Conservation (phyloP, 2,329 filamentous ascomycete species). For the Lasiodiplodia sp. region DNA sequence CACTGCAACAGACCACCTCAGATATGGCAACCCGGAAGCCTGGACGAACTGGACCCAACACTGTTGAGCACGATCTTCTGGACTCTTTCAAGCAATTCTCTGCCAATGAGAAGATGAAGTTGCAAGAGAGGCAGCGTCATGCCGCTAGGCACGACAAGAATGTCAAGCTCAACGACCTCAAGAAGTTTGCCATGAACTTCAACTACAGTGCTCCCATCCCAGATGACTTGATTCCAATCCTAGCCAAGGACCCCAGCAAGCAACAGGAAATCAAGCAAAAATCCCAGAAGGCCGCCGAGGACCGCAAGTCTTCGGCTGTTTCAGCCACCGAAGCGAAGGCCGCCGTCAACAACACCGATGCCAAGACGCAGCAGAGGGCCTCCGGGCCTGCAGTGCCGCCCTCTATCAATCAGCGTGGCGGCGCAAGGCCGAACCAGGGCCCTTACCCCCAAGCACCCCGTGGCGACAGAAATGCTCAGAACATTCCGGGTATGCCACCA, state of each 20-base stretch:
- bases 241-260: slow-evolving; percentile 95
- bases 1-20: slow-evolving; percentile 18
- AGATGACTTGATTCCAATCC: slow-evolving; percentile 87
- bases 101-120: slow-evolving; percentile 65
- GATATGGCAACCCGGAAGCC: slow-evolving; percentile 42
- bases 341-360: slow-evolving; percentile 43
- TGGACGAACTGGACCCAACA: slow-evolving; percentile 56
- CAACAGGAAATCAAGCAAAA: slow-evolving; percentile 93
- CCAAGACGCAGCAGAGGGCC: slow-evolving; percentile 42
- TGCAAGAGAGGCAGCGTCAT: slow-evolving; percentile 63
- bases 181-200: slow-evolving; percentile 93
- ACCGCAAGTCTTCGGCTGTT: slow-evolving; percentile 48
- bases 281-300: slow-evolving; percentile 76
- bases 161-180: slow-evolving; percentile 90
- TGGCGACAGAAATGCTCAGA: slow-evolving; percentile 39
- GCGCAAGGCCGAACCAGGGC: slow-evolving; percentile 14
- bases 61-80: slow-evolving; percentile 66
- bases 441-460: slow-evolving; percentile 28
- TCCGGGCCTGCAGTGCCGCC: slow-evolving; percentile 40
- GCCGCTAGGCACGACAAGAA: slow-evolving; percentile 77
- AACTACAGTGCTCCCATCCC: slow-evolving; percentile 94
- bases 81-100: slow-evolving; percentile 71
- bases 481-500: slow-evolving; percentile 46
- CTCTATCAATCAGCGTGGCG: slow-evolving; percentile 32
- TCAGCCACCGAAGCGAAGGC: slow-evolving; percentile 43